Base-by-base conservation (phyloP, 371 early-diverging fungal genomes). In the Amoeboaphelidium protococcarum region DNA sequence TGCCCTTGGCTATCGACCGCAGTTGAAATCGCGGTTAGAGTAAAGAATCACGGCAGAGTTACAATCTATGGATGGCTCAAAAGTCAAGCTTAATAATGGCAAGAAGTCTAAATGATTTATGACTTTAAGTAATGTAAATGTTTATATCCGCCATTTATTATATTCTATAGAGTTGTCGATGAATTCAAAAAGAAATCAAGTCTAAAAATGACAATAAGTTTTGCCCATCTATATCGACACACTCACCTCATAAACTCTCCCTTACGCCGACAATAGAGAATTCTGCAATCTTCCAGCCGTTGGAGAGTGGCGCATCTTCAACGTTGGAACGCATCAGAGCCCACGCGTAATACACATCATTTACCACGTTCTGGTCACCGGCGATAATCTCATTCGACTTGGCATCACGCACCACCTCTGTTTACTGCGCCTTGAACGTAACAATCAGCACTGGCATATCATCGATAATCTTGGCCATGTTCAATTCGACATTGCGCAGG, bases 401-500 rank as follows among this genome's bases (percentile, higher is more conserved):
- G 16, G 37, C 37, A 6, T 31, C 16, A 6, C 16, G 6, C 16
- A 31, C 37, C 37, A 31, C 37, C 16, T 31, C 37, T 31, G 37
- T 72, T 59, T 95, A 88, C 60, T 90, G 87, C 13, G 92, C 87
- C 54, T 78, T 72, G 73, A 83, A 92, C 1, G 82, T 76, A 37
- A 95, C 50, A 26, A 87, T 73, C 26, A 85, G 60, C 3, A 90
- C 83, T 1, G 92, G 91, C 25, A 41, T 42, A 55, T 83, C 83
- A 46, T 89, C 88, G 46, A 94, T 61, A 25, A 94, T 71, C 56
- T 79, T 84, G 51, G 86, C 78, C 42, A 82, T 59, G 66, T 57
- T 66, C 66, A 52, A 40, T n/a, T 91, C 89, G 20, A 91, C 80
- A 50, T 82, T 69, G 52, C 88, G 76, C 40, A 90, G 63, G 61